These are phyloP conservation scores for Fusarium buxicola DNA, from an alignment of 2,329 filamentous ascomycete species.

Conservation along the genomic window DNA sequence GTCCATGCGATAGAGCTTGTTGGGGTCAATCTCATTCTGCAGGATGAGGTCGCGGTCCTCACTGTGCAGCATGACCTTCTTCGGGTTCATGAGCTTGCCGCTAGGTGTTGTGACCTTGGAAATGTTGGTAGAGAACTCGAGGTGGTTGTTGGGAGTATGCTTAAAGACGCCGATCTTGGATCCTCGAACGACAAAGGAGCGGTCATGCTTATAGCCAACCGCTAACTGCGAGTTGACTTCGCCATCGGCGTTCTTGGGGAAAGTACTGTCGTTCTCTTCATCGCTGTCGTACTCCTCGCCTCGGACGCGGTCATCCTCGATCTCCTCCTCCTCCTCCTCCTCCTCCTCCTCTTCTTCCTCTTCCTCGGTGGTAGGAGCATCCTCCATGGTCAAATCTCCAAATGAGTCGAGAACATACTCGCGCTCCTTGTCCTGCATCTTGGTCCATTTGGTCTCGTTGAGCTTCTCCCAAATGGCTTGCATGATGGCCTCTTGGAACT, in stretches of 20 bases:
- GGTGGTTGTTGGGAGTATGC: slow-evolving; percentile 89
- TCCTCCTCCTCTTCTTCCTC: slow-evolving; percentile 63
- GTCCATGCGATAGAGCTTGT: slow-evolving; percentile 97
- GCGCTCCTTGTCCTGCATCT: slow-evolving; percentile 89
- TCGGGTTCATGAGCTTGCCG: slow-evolving; percentile 90
- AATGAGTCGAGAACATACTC: slow-evolving; percentile 97
- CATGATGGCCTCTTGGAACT: slow-evolving; percentile 94
- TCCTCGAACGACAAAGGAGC: slow-evolving; percentile 95
- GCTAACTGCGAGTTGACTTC: slow-evolving; percentile 94
- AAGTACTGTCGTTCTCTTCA: slow-evolving; percentile 78
- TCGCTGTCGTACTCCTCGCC: slow-evolving; percentile 77
- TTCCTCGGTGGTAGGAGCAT: slow-evolving; percentile 64
- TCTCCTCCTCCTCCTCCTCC: slow-evolving; percentile 67
- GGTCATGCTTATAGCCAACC: slow-evolving; percentile 96
- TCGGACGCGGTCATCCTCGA: slow-evolving; percentile 71
- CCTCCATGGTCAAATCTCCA: slow-evolving; percentile 93
- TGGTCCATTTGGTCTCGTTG: slow-evolving; percentile 93
- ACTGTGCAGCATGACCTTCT: slow-evolving; percentile 95
- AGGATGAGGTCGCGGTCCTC: slow-evolving; percentile 91
- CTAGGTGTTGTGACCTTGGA: slow-evolving; percentile 92
- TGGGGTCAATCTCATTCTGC: slow-evolving; percentile 84
- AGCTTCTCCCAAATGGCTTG: slow-evolving; percentile 96
- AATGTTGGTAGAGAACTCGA: slow-evolving; percentile 97
- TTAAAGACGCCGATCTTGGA: slow-evolving; percentile 99
- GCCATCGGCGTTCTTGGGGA: slow-evolving; percentile 78